Conservation (phyloP, 1,284 basidiomycete genomes). For the Trichosporon ovoides region DNA sequence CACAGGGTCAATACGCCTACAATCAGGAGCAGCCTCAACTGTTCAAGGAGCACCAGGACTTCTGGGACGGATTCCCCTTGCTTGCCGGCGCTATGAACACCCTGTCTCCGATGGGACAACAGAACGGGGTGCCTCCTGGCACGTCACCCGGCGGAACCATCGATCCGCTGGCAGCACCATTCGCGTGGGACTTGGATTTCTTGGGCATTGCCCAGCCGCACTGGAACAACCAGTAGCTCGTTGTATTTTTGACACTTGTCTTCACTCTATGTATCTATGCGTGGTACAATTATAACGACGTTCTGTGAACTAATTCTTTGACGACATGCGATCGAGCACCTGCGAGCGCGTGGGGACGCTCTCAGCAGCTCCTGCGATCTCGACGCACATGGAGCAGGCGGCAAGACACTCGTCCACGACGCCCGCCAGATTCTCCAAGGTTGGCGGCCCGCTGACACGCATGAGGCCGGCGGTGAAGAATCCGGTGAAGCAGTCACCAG, state of each 20-base stretch:
- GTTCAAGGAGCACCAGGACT: slow-evolving; percentile 17
- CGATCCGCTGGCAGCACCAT: not conserved
- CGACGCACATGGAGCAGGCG: slow-evolving; percentile 13
- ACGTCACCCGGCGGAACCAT: not conserved
- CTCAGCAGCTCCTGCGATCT: slow-evolving; percentile 9
- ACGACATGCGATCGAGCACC: not conserved
- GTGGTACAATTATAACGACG: not conserved
- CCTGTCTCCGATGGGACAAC: slow-evolving; percentile 7
- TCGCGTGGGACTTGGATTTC: slow-evolving; percentile 14
- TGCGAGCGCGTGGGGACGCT: slow-evolving; percentile 7
- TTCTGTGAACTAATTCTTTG: not conserved
- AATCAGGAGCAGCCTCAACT: slow-evolving; percentile 17
- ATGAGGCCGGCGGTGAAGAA: slow-evolving; percentile 47
- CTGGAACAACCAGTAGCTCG: not conserved
- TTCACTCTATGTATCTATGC: not conserved
- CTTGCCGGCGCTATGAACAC: slow-evolving; percentile 22
- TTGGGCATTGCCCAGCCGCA: slow-evolving; percentile 12
- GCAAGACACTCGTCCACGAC: slow-evolving; percentile 9
- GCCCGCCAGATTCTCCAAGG: not conserved
- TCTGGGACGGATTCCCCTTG: slow-evolving; percentile 23
- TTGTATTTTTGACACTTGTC: not conserved
- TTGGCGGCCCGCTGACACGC: slow-evolving; percentile 16
- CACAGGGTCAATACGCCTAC: slow-evolving; percentile 19
- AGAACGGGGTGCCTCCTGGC: not conserved
- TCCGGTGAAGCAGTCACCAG: slow-evolving; percentile 49